Conservation (phyloP, 495 filamentous ascomycete species). For the Penicilliopsis zonata region DNA sequence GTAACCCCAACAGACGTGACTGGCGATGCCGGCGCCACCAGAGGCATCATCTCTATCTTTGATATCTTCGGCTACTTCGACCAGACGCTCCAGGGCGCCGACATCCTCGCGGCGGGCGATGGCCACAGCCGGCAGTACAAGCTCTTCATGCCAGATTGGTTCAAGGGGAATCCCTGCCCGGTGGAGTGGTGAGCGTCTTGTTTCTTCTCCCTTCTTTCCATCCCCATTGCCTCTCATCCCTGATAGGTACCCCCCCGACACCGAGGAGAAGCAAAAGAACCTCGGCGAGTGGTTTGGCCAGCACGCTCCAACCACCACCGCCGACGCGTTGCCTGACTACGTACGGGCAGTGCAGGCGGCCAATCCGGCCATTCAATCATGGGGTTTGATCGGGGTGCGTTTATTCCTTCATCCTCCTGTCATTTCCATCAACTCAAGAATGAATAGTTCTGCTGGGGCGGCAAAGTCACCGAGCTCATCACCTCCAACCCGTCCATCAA, state of each 20-base stretch:
- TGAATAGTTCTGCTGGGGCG: constrained; percentile 2
- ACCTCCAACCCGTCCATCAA: constrained; percentile 18
- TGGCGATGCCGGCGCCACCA: constrained; percentile 16
- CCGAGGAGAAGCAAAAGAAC: constrained; percentile 50
- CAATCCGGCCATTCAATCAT: constrained; percentile 39
- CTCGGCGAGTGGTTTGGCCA: constrained; percentile 50
- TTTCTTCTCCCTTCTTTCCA: too few relatives aligned
- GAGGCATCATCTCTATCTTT: constrained; percentile 22
- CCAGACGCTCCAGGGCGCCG: constrained; percentile 45
- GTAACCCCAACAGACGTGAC: constrained; percentile 12
- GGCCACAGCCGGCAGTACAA: constrained; percentile 41
- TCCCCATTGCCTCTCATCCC: too few relatives aligned
- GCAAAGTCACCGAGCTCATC: constrained; percentile 41
- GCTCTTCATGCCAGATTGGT: constrained; percentile 44
- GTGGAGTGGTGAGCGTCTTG: background rate
- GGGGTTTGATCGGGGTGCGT: constrained; percentile 48
- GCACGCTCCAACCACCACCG: constrained; percentile 14
- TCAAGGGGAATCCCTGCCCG: constrained; percentile 13
- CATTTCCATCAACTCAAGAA: background rate
- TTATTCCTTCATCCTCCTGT: background rate
- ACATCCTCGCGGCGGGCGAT: constrained; percentile 37
- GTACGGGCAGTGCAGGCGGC: constrained; percentile 14
- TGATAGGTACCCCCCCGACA: constrained; percentile 52
- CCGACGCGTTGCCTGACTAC: constrained; percentile 28
- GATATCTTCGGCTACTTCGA: constrained; percentile 46